Percentiles rank a stretch among this genome's conserved stretches.
phyloP scores from a whole-genome alignment of 257 asterid genomes.

The Hygrophila difformis region DNA sequence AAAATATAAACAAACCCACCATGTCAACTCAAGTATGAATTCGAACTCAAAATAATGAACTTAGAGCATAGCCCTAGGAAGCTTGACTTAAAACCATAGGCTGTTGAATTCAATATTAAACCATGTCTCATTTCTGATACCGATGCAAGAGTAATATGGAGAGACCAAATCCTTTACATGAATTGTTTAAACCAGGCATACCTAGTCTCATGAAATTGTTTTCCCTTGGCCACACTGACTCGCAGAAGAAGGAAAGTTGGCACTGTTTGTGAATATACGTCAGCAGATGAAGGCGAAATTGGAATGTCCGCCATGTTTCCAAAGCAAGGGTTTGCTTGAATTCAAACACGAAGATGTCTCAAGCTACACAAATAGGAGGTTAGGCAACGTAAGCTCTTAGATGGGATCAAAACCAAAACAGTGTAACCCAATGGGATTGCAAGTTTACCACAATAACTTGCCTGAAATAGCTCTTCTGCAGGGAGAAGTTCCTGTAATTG shows the following conservation, averaged over 20 bases:
- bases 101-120: neutral
- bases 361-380: conserved; percentile 31
- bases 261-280: conserved; percentile 43
- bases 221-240: conserved; percentile 56
- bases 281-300: conserved; percentile 56
- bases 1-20: neutral
- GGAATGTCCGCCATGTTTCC: conserved; percentile 97
- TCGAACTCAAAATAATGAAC: neutral
- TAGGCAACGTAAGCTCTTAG: conserved; percentile 3
- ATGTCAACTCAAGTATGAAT: neutral
- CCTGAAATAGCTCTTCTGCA: conserved; percentile 50
- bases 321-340: conserved; percentile 61
- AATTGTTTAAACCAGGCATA: conserved; percentile 18
- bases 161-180: conserved; percentile 1
- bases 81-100: conserved; percentile 4
- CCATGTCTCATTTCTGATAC: neutral
- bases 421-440: neutral
- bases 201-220: conserved; percentile 29
- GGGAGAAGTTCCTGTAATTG: conserved; percentile 47
- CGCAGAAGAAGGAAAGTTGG: conserved; percentile 49
- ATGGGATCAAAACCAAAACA: neutral
- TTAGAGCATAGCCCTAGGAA: neutral
- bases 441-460: conserved; percentile 20
- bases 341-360: conserved; percentile 35
- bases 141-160: conserved; percentile 9